phyloP scores from a whole-genome alignment of 331 rosid species.

The Dryas integrifolia region DNA sequence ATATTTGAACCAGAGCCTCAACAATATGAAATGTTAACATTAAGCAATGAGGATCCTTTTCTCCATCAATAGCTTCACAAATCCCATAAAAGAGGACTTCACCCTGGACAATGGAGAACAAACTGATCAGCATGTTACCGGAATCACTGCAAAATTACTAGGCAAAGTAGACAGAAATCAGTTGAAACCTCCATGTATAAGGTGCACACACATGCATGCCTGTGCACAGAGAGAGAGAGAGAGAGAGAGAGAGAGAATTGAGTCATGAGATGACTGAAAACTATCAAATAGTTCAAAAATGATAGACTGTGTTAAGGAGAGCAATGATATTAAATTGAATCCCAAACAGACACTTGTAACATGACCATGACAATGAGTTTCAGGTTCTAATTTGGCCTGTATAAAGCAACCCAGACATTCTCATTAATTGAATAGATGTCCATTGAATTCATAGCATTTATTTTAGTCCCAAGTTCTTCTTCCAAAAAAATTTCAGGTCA shows the following conservation, averaged over 20 bases:
- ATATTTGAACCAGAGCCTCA: slow-evolving; percentile 54
- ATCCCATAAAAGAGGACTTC: slow-evolving; percentile 66
- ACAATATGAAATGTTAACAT: slow-evolving; percentile 63
- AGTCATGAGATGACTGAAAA: not conserved
- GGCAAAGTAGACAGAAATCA: not conserved
- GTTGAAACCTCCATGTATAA: not conserved
- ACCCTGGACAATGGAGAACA: slow-evolving; percentile 54
- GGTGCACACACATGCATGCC: not conserved
- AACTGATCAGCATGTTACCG: slow-evolving; percentile 10
- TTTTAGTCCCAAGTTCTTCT: not conserved
- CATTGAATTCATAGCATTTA: not conserved
- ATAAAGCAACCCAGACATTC: not conserved
- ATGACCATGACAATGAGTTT: not conserved
- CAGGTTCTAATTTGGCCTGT: not conserved
- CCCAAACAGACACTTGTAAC: not conserved
- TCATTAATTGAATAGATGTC: not conserved
- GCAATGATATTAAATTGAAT: not conserved
- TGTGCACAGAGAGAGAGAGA: no score
- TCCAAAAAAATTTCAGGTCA: not conserved
- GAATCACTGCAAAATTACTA: not conserved
- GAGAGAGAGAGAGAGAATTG: not conserved
- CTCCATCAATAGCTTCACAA: slow-evolving; percentile 84
- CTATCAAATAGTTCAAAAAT: not conserved
- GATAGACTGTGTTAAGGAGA: not conserved
- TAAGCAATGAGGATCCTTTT: slow-evolving; percentile 91